Conservation (phyloP, 176 grass and related monocot genomes). For the Triticum monococcum region DNA sequence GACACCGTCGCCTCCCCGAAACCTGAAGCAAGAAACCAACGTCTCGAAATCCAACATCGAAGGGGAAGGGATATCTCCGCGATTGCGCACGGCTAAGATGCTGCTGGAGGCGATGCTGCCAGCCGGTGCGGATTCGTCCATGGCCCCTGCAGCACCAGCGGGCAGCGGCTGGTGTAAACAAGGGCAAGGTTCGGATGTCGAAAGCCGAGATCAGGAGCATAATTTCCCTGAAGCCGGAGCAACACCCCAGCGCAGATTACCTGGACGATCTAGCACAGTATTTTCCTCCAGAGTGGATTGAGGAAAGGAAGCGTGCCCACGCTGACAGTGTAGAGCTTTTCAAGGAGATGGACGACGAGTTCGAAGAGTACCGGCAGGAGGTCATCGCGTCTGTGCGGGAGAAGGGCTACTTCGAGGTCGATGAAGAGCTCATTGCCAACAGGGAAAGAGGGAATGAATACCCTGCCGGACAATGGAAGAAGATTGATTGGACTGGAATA, state of each 20-base stretch:
- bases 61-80: too few relatives aligned
- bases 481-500: neutral
- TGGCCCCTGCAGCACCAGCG: too few relatives aligned
- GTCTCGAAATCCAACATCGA: too few relatives aligned
- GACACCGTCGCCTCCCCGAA: too few relatives aligned
- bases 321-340: neutral
- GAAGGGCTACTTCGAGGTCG: neutral
- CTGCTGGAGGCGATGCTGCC: too few relatives aligned
- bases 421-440: too few relatives aligned
- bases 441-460: too few relatives aligned
- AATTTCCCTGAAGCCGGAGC: neutral
- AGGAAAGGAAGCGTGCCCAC: neutral
- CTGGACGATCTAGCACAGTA: neutral
- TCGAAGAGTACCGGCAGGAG: too few relatives aligned
- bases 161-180: too few relatives aligned
- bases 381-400: neutral
- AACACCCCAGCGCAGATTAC: neutral
- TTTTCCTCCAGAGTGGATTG: neutral
- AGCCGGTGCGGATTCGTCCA: too few relatives aligned
- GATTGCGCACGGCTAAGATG: too few relatives aligned
- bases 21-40: too few relatives aligned
- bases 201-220: neutral
- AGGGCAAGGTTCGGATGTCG: neutral
- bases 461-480: neutral
- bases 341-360: neutral